Conservation (phyloP, 257 asterid species). For the Solanum pinnatisectum region DNA sequence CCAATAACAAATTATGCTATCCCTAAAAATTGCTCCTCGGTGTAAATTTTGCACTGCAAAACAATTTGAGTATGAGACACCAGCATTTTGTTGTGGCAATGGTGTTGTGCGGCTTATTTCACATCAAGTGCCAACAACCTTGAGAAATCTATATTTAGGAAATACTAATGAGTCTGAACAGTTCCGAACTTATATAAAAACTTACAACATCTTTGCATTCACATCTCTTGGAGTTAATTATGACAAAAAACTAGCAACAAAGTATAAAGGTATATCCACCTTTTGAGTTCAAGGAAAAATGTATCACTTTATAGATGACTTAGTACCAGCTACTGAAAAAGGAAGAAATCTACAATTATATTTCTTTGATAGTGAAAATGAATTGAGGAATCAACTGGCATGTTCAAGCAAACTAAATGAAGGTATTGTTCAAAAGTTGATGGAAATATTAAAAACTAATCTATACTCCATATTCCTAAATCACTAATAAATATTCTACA, state of each 20-base stretch:
- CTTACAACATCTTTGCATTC: background rate
- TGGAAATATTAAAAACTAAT: background rate
- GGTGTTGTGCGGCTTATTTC: background rate
- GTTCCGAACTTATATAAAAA: background rate
- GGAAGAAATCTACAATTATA: background rate
- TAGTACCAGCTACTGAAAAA: background rate
- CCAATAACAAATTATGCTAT: background rate
- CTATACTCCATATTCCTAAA: background rate
- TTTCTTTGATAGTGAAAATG: too few species aligned
- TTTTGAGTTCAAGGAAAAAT: background rate
- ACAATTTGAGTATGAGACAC: background rate
- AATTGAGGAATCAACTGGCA: background rate
- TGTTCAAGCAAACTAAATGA: background rate
- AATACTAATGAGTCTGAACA: background rate
- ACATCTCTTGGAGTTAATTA: background rate
- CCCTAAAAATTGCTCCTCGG: background rate
- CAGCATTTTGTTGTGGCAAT: background rate
- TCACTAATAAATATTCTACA: background rate
- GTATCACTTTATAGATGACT: background rate
- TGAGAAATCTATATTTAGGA: background rate
- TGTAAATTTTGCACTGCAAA: background rate
- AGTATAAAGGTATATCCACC: background rate
- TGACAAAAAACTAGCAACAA: background rate
- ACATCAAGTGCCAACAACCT: background rate
- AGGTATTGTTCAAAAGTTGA: background rate